These are phyloP conservation scores for Skeletonema menzelii DNA, from an alignment of 108 stramenopile genomes.

Conservation along the genomic window DNA sequence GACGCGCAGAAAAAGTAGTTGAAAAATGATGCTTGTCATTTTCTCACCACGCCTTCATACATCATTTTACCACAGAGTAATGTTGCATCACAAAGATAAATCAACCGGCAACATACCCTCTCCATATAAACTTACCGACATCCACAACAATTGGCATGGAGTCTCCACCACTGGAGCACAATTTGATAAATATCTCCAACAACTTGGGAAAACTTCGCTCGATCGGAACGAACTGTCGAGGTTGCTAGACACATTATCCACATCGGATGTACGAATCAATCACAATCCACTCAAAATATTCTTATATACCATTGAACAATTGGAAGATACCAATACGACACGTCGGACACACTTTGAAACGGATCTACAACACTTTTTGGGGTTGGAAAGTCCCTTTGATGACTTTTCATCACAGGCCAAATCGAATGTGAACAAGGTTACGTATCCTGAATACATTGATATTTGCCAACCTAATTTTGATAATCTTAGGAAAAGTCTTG, in stretches of 20 bases:
- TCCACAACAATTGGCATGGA: background rate
- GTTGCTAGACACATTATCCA: slow-evolving; percentile 5
- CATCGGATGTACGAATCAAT: slow-evolving; percentile 1
- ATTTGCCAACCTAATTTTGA: slow-evolving; percentile 34
- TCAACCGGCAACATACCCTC: background rate
- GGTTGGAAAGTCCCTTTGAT: slow-evolving; percentile 19
- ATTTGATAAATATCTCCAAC: slow-evolving; percentile 8
- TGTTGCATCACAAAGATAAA: background rate
- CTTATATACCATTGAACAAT: slow-evolving; percentile 50
- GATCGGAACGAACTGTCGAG: slow-evolving; percentile 19
- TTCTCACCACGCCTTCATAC: background rate
- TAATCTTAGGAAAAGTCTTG: slow-evolving; percentile 14
- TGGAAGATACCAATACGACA: slow-evolving; percentile 41
- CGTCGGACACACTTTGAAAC: slow-evolving; percentile 26
- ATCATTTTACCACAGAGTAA: background rate
- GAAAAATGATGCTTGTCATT: background rate
- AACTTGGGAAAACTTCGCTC: slow-evolving; percentile 30
- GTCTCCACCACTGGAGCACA: slow-evolving; percentile 3
- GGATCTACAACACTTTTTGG: slow-evolving; percentile 43
- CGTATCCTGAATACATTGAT: slow-evolving; percentile 45
- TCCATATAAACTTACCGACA: background rate
- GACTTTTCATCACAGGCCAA: slow-evolving; percentile 35
- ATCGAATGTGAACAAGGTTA: slow-evolving; percentile 29
- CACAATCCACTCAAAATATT: slow-evolving; percentile 46
- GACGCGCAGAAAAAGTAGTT: too few relatives aligned